These are phyloP conservation scores for Fallopia convolvulus DNA, from an alignment of 148 eudicot species.

Conservation along the genomic window DNA sequence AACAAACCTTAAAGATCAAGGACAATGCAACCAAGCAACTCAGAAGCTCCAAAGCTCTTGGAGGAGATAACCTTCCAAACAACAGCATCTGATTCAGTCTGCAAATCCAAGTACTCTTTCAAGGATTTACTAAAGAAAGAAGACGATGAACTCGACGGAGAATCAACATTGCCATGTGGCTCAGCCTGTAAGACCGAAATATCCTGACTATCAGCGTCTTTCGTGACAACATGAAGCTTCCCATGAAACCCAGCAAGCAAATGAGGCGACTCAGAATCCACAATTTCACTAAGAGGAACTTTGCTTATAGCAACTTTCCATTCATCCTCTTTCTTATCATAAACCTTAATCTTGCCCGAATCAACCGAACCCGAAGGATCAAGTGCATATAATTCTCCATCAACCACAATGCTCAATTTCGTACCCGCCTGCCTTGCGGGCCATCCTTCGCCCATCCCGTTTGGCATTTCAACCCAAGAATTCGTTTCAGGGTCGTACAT, in stretches of 20 bases:
- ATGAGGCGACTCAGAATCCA: conserved; percentile 77
- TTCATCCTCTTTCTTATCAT: conserved; percentile 60
- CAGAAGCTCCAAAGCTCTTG: conserved; percentile 48
- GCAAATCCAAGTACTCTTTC: conserved; percentile 19
- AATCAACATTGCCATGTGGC: neutral
- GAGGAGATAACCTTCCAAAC: conserved; percentile 65
- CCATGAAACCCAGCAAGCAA: conserved; percentile 67
- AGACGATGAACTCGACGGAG: conserved; percentile 21
- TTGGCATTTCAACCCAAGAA: conserved; percentile 88
- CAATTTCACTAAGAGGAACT: conserved; percentile 39
- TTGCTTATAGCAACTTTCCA: conserved; percentile 68
- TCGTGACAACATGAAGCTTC: conserved; percentile 83
- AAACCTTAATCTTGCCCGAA: conserved; percentile 65
- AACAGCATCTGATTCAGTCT: conserved; percentile 19
- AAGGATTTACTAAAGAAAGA: conserved; percentile 15
- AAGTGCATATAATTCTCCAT: conserved; percentile 70
- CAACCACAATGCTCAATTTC: conserved; percentile 72
- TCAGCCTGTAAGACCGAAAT: conserved; percentile 61
- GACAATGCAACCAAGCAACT: conserved; percentile 53
- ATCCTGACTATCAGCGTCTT: conserved; percentile 43
- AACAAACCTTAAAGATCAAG: conserved; percentile 8
- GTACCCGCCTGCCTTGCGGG: conserved; percentile 97
- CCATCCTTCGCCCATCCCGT: conserved; percentile 98
- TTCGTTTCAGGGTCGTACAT: conserved; percentile 82
- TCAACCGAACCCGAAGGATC: conserved; percentile 77